Base-by-base conservation (phyloP, 2,329 filamentous ascomycete species). In the Daldinia sp. region DNA sequence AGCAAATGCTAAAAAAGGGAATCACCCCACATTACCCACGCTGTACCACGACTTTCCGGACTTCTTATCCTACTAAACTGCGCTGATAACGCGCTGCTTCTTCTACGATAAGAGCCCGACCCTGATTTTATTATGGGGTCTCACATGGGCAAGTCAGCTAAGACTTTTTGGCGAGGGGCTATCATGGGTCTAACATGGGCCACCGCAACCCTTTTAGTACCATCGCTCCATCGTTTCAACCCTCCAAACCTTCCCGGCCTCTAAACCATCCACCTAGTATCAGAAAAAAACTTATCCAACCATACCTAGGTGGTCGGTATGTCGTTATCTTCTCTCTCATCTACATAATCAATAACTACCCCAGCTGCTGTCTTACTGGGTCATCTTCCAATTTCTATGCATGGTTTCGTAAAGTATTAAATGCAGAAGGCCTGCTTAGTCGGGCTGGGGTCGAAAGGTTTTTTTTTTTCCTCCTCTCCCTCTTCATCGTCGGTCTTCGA, bases 111-210 rank as follows among this genome's bases (percentile, higher is more conserved):
- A 69, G 59, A 66, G 62, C 59, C 59, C 50, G 59, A 63, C 59
- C 56, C 57, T 63, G 49, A 54, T 63, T 63, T n/a, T 53, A 55
- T 55, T 60, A 17, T 64, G 67, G 66, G 21, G 66, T 63, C 62
- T 72, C 71, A 72, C 71, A 72, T 73, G 71, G 67, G 60, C 71
- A 72, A 67, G 70, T 73, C 70, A 73, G 70, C 63, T 66, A 69
- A 71, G 66, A 70, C 70, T 66, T 59, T 48, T n/a, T n/a, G n/a
- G 51, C 52, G 58, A 67, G 52, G 61, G 39, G 39, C 39, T 23
- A 43, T 13, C 34, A n/a, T n/a, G n/a, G n/a, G n/a, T n/a, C n/a
- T n/a, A n/a, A n/a, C 10, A 13, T 21, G 2, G 19, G 54, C 59
- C 55, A 60, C 30, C 47, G 58, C 43, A 62, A 60, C 63, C 60